These are phyloP conservation scores for Tylopilus intermedius DNA, from an alignment of 768 basidiomycete species.

Conservation along the genomic window DNA sequence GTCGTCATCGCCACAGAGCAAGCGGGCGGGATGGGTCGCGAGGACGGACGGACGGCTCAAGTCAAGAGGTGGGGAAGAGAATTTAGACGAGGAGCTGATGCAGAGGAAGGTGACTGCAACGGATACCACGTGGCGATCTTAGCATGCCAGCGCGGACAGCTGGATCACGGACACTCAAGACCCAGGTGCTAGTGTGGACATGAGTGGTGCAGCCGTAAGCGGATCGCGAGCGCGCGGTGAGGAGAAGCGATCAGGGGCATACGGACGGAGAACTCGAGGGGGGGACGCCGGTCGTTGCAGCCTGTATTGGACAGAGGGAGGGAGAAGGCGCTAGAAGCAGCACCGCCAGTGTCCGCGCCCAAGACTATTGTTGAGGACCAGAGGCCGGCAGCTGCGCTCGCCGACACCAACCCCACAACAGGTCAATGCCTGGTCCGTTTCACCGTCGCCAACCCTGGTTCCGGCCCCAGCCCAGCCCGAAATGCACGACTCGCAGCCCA, in stretches of 20 bases:
- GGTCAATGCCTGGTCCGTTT: not conserved
- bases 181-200: not conserved
- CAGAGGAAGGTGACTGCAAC: not conserved
- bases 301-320: not conserved
- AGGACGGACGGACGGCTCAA: constrained; percentile 24
- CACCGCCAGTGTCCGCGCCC: not conserved
- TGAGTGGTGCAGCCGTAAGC: not conserved
- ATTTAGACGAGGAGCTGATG: constrained; percentile 19
- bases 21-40: constrained; percentile 25
- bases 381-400: not conserved
- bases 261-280: constrained; percentile 24
- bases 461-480: not conserved
- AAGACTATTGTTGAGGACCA: not conserved
- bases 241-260: constrained; percentile 25
- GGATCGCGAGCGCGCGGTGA: constrained; percentile 5
- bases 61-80: not conserved
- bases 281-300: not conserved
- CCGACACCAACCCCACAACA: not conserved
- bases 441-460: not conserved
- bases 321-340: not conserved
- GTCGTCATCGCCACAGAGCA: not conserved
- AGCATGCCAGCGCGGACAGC: constrained; percentile 6
- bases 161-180: constrained; percentile 18
- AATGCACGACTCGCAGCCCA: constrained; percentile 5
- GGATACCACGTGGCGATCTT: not conserved